Evolutionary conservation across 306 rosid species (phyloP).

Genomic region (Arachis hypogaea): DNA sequence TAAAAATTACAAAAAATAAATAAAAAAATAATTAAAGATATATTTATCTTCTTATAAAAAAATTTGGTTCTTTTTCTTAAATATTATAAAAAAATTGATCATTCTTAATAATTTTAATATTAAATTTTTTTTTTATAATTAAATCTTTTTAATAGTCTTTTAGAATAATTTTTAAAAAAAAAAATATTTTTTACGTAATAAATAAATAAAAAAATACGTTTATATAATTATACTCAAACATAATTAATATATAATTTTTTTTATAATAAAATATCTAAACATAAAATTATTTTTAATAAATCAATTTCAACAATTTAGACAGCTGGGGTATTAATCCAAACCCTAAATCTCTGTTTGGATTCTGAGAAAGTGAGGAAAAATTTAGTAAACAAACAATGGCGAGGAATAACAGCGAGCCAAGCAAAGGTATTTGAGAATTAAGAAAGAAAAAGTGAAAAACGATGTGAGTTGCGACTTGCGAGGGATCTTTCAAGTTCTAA

Average conservation of each 20-base stretch:
- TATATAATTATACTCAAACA: not conserved
- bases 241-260: not conserved
- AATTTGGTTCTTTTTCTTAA: too few relatives aligned
- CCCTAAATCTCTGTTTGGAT: conserved; percentile 46
- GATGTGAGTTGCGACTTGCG: conserved; percentile 6
- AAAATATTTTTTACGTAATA: too few relatives aligned
- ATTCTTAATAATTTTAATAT: too few relatives aligned
- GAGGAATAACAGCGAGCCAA: conserved; percentile 21
- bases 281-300: too few relatives aligned
- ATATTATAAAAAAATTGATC: too few relatives aligned
- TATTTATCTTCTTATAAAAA: too few relatives aligned
- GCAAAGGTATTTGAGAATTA: not conserved
- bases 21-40: too few relatives aligned
- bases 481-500: not conserved
- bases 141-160: too few relatives aligned
- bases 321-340: conserved; percentile 8
- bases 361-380: not conserved
- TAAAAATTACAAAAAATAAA: too few relatives aligned
- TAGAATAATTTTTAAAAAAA: too few relatives aligned
- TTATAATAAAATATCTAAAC: not conserved
- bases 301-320: not conserved
- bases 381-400: conserved; percentile 36
- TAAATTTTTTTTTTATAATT: too few relatives aligned
- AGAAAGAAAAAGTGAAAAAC: too few relatives aligned
- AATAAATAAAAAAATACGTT: not conserved